Conservation (phyloP, 257 asterid genomes). For the Solanum bulbocastanum region DNA sequence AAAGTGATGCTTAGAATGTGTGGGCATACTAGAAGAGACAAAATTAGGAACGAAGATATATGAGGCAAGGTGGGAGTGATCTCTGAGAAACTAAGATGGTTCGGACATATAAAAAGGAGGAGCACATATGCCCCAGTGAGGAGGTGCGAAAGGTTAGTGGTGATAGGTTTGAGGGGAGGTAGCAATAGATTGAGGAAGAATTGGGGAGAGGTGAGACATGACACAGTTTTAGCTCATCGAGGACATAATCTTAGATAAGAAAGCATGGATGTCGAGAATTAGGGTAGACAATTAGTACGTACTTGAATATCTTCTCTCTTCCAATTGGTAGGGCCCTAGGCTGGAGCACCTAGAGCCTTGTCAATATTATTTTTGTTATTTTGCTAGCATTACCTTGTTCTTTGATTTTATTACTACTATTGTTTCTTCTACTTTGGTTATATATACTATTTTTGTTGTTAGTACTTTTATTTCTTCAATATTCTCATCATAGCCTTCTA, state of each 20-base stretch:
- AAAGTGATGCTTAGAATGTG: background rate
- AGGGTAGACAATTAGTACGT: background rate
- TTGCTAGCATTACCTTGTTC: background rate
- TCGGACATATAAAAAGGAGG: background rate
- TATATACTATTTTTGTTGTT: background rate
- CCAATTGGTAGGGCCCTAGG: background rate
- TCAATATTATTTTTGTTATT: background rate
- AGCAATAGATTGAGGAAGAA: background rate
- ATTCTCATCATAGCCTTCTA: background rate
- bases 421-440: background rate
- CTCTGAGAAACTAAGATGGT: background rate
- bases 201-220: background rate
- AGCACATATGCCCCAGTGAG: background rate
- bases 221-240: background rate
- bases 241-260: background rate
- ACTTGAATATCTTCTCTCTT: background rate
- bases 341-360: background rate
- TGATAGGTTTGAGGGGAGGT: background rate
- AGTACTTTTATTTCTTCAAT: background rate
- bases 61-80: background rate
- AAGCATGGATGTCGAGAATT: background rate
- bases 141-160: background rate
- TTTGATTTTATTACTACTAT: background rate
- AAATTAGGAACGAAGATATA: background rate
- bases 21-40: background rate